Conservation (phyloP, 768 basidiomycete species). For the Tulasnella sp. region DNA sequence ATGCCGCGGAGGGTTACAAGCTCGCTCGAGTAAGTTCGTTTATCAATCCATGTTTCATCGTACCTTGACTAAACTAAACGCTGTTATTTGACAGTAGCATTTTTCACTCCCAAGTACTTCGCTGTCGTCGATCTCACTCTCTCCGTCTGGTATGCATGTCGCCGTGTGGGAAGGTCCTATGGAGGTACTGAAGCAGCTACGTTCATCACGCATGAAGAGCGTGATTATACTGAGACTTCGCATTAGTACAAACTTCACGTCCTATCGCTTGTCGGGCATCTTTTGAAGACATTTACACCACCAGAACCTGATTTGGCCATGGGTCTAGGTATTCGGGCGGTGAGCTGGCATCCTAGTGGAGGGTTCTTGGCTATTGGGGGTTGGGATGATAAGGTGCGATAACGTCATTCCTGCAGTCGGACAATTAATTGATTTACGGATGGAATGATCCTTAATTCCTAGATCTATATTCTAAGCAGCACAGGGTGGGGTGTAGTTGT, state of each 20-base stretch:
- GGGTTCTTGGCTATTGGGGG: constrained; percentile 73
- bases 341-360: constrained; percentile 81
- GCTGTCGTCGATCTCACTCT: constrained; percentile 58
- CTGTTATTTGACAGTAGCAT: constrained; percentile 42
- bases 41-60: neutral
- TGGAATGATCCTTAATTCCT: constrained; percentile 11
- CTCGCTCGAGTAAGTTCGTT: constrained; percentile 50
- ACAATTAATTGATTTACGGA: constrained; percentile 13
- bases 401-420: neutral
- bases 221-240: neutral
- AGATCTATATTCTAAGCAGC: constrained; percentile 70
- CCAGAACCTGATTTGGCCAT: constrained; percentile 46
- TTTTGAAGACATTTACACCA: constrained; percentile 57
- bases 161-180: constrained; percentile 78
- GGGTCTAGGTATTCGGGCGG: constrained; percentile 68
- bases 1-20: constrained; percentile 56
- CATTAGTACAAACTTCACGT: constrained; percentile 69
- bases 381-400: constrained; percentile 72
- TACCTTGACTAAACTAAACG: neutral
- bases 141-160: constrained; percentile 63
- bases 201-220: too few relatives aligned
- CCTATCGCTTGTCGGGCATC: constrained; percentile 52
- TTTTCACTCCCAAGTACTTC: constrained; percentile 70
- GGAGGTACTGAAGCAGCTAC: too few relatives aligned
- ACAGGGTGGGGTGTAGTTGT: constrained; percentile 62